Conservation (phyloP, 169 alveolate species). For the Plasmodium gallinaceum region DNA sequence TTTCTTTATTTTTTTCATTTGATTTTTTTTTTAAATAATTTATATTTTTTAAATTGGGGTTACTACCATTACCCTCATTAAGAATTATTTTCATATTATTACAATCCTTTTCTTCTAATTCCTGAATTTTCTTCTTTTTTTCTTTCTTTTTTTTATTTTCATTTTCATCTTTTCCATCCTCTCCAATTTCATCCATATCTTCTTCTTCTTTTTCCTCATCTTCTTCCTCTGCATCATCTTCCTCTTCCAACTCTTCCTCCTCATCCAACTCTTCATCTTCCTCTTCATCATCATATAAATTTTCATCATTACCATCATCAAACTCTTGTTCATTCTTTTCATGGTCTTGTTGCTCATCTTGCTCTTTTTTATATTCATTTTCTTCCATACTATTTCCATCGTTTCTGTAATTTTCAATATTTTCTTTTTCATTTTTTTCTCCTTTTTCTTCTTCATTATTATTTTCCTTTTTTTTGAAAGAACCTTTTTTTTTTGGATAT, state of each 20-base stretch:
- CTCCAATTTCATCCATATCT: neutral
- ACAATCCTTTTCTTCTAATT: conserved; percentile 1
- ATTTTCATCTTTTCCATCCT: neutral
- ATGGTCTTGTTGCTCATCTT: neutral
- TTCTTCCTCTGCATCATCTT: neutral
- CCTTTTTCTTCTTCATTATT: neutral
- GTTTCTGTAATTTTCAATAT: neutral
- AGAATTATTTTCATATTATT: conserved; percentile 3
- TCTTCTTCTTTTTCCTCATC: neutral
- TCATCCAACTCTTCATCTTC: neutral
- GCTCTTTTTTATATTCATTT: neutral
- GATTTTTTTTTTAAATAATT: conserved; percentile 27
- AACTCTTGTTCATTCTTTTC: neutral
- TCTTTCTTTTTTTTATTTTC: conserved; percentile 10
- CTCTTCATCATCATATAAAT: neutral
- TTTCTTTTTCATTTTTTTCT: neutral
- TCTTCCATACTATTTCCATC: neutral
- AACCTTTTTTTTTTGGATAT: conserved; percentile 8
- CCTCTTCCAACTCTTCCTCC: neutral
- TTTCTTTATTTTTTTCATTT: conserved; percentile 25
- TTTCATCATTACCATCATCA: neutral
- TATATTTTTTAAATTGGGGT: neutral
- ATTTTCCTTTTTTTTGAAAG: conserved; percentile 16
- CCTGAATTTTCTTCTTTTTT: conserved; percentile 7
- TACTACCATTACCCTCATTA: conserved; percentile 12